Evolutionary conservation across 495 filamentous ascomycete species (phyloP).

Genomic region (Amorphotheca resinae): DNA sequence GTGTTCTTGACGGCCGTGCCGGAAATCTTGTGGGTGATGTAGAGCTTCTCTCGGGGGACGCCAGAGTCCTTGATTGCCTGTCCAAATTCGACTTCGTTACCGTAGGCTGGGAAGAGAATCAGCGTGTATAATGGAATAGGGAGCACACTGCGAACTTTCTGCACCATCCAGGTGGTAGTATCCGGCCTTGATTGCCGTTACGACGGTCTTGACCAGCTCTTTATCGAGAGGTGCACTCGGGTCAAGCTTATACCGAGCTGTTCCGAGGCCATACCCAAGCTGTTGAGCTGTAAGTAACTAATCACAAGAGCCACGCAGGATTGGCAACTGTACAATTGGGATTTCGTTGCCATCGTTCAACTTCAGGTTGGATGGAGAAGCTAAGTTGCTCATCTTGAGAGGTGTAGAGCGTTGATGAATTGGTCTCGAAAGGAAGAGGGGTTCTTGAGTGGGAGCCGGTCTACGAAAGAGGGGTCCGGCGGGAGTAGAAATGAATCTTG

Average conservation of each 20-base stretch:
- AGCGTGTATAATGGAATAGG: neutral
- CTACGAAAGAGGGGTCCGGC: no score
- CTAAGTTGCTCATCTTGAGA: no score
- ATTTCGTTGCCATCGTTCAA: constrained; percentile 64
- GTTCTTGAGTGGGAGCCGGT: constrained; percentile 1
- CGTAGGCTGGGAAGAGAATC: constrained; percentile 42
- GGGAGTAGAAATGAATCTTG: no score
- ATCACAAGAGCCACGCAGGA: neutral
- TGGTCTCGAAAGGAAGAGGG: neutral
- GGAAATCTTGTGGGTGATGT: constrained; percentile 62
- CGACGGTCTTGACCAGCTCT: constrained; percentile 43
- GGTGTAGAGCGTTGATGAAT: neutral
- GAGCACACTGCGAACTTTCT: constrained; percentile 33
- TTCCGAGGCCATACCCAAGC: constrained; percentile 60
- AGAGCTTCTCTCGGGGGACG: constrained; percentile 55
- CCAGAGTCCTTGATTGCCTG: constrained; percentile 56
- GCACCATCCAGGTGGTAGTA: constrained; percentile 73
- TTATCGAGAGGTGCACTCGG: constrained; percentile 32
- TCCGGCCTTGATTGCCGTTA: constrained; percentile 56
- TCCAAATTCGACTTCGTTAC: constrained; percentile 68
- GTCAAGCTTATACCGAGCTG: constrained; percentile 19
- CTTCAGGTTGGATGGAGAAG: no score
- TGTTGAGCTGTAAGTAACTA: constrained; percentile 21
- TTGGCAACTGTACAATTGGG: constrained; percentile 43
- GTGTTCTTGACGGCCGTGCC: constrained; percentile 44